Evolutionary conservation across 1,139 yeast species (phyloP), one percentile per base, ranked within the genome.

Genomic region (Saccharomycopsis hybrid): DNA sequence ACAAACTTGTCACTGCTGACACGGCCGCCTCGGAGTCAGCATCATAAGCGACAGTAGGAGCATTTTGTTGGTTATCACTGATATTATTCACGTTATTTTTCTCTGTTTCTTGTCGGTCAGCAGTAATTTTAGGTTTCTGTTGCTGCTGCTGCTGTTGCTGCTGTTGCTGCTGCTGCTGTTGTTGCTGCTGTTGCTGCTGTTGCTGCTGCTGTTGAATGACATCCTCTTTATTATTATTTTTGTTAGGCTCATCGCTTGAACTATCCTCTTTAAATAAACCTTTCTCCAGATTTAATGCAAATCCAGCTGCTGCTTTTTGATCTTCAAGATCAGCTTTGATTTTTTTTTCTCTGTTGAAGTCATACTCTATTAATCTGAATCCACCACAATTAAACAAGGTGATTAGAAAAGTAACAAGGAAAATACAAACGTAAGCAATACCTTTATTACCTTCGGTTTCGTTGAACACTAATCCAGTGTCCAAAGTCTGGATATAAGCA

Each of bases 401-500:
- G 28, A 86, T 64, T 38, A 83, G 70, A 62, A 86, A 92, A 36
- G 84, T 73, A 3, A 89, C 85, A 51, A 85, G 70, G 59, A 81
- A 85, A 46, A 89, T 82, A 62, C 90, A 82, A 28, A 85, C 81
- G 65, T 85, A 88, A 0, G 96, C 95, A 35, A 85, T 86, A 24
- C 96, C 96, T 57, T 76, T 74, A 53, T 77, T 74, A 7, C 86
- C 83, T 53, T 85, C 77, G 1, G 63, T 74, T 1, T 68, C 54
- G 0, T 78, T 66, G 58, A 89, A 81, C 2, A 76, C 70, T 0
- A 78, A 71, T 0, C 89, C 82, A n/a, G 76, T 71, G 36, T 85
- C 81, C 63, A 89, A 69, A 1, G 95, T 84, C 59, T 87, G 95
- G 41, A 89, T 72, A 59, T 88, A 88, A 0, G 96, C 96, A 59